These are phyloP conservation scores for Glaciozyma martinii DNA, from an alignment of 768 basidiomycete species.

Conservation along the genomic window DNA sequence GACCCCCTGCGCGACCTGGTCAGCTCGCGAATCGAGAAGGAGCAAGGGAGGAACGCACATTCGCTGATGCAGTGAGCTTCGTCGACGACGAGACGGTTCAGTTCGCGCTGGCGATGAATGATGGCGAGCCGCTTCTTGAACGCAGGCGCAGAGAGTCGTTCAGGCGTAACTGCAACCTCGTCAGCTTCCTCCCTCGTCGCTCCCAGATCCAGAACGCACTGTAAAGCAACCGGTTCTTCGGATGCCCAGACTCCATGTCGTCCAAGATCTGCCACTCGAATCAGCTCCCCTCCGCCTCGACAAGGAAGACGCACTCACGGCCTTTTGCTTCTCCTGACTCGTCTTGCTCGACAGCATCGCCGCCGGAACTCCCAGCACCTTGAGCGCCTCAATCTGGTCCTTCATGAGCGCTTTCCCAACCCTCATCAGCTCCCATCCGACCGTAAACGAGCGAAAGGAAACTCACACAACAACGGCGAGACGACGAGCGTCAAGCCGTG, in stretches of 20 bases:
- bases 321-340: slow-evolving; percentile 46
- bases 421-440: slow-evolving; percentile 45
- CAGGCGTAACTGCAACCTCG: slow-evolving; percentile 57
- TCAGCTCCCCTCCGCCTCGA: background rate
- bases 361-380: slow-evolving; percentile 49
- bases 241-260: slow-evolving; percentile 55
- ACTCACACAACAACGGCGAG: background rate
- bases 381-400: slow-evolving; percentile 26
- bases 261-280: slow-evolving; percentile 47
- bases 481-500: slow-evolving; percentile 40
- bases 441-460: background rate
- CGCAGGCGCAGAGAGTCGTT: slow-evolving; percentile 54
- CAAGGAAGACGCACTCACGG: slow-evolving; percentile 42
- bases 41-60: slow-evolving; percentile 4
- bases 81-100: slow-evolving; percentile 70
- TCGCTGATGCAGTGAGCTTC: slow-evolving; percentile 48
- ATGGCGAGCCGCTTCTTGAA: slow-evolving; percentile 49
- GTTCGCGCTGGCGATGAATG: slow-evolving; percentile 50
- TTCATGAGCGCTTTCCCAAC: slow-evolving; percentile 14
- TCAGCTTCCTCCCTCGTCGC: background rate
- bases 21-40: slow-evolving; percentile 3
- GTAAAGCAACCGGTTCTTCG: slow-evolving; percentile 58
- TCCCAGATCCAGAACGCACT: slow-evolving; percentile 42
- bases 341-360: slow-evolving; percentile 63
- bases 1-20: slow-evolving; percentile 35